Evolutionary conservation across 208 protist genomes (phyloP).

Genomic region (Wallacemonas collosoma): DNA sequence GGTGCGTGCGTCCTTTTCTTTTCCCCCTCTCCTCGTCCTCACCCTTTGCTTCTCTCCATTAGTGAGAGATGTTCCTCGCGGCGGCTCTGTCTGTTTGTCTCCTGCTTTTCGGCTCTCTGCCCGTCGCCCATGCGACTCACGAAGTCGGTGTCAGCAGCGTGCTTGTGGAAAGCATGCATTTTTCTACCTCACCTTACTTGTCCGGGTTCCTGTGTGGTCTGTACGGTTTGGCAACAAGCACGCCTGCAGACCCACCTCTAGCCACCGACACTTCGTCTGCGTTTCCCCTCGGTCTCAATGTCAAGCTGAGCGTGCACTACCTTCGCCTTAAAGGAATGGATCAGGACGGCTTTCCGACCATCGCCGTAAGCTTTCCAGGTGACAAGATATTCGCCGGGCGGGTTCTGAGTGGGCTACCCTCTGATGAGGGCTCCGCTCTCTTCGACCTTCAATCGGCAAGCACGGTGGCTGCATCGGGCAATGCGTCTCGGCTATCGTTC

Average conservation of each 20-base stretch:
- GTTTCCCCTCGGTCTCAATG: neutral
- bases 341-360: neutral
- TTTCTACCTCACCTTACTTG: neutral
- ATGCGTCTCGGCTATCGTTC: neutral
- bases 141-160: neutral
- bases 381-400: neutral
- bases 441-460: constrained; percentile 8
- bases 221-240: neutral
- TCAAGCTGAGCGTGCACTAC: neutral
- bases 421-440: neutral
- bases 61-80: too few species aligned
- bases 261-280: neutral
- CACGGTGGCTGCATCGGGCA: too few species aligned
- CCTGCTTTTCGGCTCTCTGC: too few species aligned
- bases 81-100: too few species aligned
- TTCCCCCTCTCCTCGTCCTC: too few species aligned
- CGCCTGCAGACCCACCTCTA: neutral
- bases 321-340: neutral
- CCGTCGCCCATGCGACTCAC: too few species aligned
- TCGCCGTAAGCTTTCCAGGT: neutral
- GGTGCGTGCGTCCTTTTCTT: too few species aligned
- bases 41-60: too few species aligned
- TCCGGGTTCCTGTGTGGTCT: constrained; percentile 1
- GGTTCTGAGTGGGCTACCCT: too few species aligned
- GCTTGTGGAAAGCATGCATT: neutral